Evolutionary conservation across 2,329 filamentous ascomycete genomes (phyloP).

Genomic region (Aureobasidium namibiae): DNA sequence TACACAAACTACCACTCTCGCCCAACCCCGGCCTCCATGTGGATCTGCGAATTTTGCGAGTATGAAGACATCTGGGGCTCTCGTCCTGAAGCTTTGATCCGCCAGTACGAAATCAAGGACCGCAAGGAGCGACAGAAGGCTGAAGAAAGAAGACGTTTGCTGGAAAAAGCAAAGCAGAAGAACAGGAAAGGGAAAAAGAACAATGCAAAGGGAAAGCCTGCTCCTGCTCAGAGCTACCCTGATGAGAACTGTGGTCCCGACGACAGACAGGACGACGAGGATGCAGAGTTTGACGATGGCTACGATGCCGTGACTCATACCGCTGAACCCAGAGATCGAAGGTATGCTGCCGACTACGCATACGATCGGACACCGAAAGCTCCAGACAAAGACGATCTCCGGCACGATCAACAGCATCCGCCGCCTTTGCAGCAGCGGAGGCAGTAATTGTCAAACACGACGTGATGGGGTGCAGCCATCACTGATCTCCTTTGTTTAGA

Average conservation of each 20-base stretch:
- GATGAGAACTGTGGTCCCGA: conserved; percentile 8
- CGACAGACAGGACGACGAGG: not conserved
- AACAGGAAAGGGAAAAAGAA: conserved; percentile 78
- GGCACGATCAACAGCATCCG: not conserved
- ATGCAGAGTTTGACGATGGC: conserved; percentile 16
- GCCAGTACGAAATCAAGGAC: conserved; percentile 91
- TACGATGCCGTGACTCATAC: conserved; percentile 15
- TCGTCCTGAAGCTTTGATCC: conserved; percentile 74
- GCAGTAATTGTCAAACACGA: not conserved
- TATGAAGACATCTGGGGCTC: conserved; percentile 93
- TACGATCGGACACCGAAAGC: not conserved
- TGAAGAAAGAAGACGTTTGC: conserved; percentile 72
- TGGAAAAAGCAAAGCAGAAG: conserved; percentile 94
- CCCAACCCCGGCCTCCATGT: conserved; percentile 64
- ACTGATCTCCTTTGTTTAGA: conserved; percentile 8
- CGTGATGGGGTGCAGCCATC: conserved; percentile 1
- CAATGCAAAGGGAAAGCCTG: conserved; percentile 9
- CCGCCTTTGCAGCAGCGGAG: not conserved
- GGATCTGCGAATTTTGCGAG: conserved; percentile 98
- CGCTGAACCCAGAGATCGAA: not conserved
- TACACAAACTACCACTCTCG: conserved; percentile 69
- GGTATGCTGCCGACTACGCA: not conserved
- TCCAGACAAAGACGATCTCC: conserved; percentile 1
- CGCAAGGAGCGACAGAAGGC: conserved; percentile 73
- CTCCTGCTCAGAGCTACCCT: conserved; percentile 8